phyloP scores from a whole-genome alignment of 1,284 basidiomycete genomes.

The Porogramme epimiltina region DNA sequence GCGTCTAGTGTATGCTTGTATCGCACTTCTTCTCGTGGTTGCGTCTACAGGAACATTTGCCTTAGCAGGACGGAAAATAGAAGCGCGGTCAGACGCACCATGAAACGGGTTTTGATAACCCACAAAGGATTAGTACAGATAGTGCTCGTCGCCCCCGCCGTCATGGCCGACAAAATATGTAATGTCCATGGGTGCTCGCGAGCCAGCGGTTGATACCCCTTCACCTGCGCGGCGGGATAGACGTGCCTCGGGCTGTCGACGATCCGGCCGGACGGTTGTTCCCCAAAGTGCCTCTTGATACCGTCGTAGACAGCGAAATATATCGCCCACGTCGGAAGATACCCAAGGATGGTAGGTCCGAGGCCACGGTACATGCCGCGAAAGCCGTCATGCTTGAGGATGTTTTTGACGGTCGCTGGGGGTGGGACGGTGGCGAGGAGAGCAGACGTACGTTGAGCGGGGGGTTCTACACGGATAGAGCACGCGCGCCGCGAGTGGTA shows the following conservation, averaged over 20 bases:
- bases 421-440: not conserved
- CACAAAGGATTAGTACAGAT: conserved; percentile 92
- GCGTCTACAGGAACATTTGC: conserved; percentile 54
- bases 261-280: conserved; percentile 49
- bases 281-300: conserved; percentile 83
- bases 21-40: conserved; percentile 69
- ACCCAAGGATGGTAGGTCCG: conserved; percentile 93
- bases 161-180: conserved; percentile 92
- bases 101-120: conserved; percentile 97
- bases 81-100: conserved; percentile 61
- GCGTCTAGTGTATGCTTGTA: conserved; percentile 91
- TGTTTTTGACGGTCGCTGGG: conserved; percentile 71
- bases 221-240: conserved; percentile 80
- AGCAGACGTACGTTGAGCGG: conserved; percentile 29
- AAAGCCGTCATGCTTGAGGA: conserved; percentile 76
- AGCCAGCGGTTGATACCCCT: conserved; percentile 76
- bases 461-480: conserved; percentile 5
- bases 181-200: conserved; percentile 81
- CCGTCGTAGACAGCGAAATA: conserved; percentile 98
- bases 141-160: conserved; percentile 88
- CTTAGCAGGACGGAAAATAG: not conserved
- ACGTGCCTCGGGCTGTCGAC: conserved; percentile 39
- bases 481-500: conserved; percentile 15
- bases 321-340: conserved; percentile 97
- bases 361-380: conserved; percentile 91